phyloP scores from a whole-genome alignment of 257 asterid species.

The Lantana camara region DNA sequence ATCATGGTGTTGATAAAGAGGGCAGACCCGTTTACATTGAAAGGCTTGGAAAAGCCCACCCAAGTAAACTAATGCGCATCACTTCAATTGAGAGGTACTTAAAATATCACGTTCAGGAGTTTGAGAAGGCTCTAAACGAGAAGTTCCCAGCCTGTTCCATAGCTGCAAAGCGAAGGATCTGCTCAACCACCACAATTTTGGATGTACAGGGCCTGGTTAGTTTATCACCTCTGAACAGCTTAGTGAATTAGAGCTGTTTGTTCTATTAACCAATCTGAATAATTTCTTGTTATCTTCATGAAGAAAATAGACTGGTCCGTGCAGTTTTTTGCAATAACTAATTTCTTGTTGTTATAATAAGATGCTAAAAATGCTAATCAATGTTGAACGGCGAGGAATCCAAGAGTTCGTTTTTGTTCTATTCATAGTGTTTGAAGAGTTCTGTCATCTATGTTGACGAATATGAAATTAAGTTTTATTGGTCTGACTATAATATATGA shows the following conservation, averaged over 20 bases:
- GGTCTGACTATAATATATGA: conserved; percentile 11
- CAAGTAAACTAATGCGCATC: conserved; percentile 70
- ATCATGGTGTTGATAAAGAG: conserved; percentile 95
- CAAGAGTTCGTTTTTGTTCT: conserved; percentile 4
- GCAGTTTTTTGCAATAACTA: not conserved
- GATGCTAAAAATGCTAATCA: conserved; percentile 7
- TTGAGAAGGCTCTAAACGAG: conserved; percentile 80
- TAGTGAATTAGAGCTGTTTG: not conserved
- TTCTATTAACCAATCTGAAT: not conserved
- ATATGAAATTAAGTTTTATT: conserved; percentile 4
- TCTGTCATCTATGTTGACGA: conserved; percentile 15
- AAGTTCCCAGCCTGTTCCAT: conserved; percentile 95
- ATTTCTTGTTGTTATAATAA: not conserved
- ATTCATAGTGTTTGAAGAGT: conserved; percentile 1
- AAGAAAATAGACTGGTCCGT: conserved; percentile 16
- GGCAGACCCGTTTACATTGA: conserved; percentile 97
- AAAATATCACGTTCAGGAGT: conserved; percentile 93
- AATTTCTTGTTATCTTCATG: conserved; percentile 3
- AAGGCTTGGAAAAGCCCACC: conserved; percentile 93
- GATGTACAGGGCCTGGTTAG: conserved; percentile 97
- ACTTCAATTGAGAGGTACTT: conserved; percentile 81
- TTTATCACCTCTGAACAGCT: conserved; percentile 12
- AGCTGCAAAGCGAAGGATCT: conserved; percentile 81
- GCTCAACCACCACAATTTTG: conserved; percentile 81
- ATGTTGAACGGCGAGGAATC: not conserved